phyloP scores from a whole-genome alignment of 495 filamentous ascomycete genomes.

The Neurospora sp. region DNA sequence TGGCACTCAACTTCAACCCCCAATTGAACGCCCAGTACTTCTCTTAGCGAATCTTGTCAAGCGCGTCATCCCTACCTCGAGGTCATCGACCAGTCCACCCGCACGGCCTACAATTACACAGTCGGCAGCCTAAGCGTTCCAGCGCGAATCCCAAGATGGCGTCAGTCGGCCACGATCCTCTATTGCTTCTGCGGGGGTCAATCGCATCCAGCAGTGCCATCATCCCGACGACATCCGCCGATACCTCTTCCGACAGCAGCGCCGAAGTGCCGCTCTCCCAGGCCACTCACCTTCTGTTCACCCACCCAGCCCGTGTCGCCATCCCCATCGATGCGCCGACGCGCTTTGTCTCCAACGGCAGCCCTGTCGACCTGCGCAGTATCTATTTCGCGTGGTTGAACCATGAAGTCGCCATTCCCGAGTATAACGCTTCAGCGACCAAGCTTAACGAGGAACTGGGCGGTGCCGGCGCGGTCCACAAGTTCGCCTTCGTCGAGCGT shows the following conservation, averaged over 20 bases:
- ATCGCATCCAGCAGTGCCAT: conserved; percentile 58
- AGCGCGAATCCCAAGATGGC: conserved; percentile 23
- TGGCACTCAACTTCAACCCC: not conserved
- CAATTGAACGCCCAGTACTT: not conserved
- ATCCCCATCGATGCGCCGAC: conserved; percentile 68
- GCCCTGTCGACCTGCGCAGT: conserved; percentile 76
- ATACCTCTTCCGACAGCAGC: conserved; percentile 30
- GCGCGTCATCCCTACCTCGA: not conserved
- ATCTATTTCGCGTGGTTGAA: conserved; percentile 94
- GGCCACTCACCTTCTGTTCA: conserved; percentile 78
- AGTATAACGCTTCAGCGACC: conserved; percentile 78
- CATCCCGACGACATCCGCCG: conserved; percentile 57
- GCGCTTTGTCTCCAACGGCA: conserved; percentile 60
- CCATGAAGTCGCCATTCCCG: conserved; percentile 74
- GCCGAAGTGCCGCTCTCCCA: conserved; percentile 48
- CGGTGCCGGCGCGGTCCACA: conserved; percentile 56
- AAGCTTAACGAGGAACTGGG: conserved; percentile 71
- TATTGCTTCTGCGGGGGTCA: conserved; percentile 67
- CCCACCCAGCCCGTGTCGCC: conserved; percentile 48
- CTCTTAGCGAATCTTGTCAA: not conserved
- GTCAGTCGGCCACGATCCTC: conserved; percentile 49
- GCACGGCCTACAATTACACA: not conserved
- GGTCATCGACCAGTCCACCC: not conserved
- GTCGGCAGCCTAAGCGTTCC: not conserved
- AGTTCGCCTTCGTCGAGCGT: conserved; percentile 79